Base-by-base conservation (phyloP, 768 basidiomycete genomes). In the Daedaleopsis nitida region DNA sequence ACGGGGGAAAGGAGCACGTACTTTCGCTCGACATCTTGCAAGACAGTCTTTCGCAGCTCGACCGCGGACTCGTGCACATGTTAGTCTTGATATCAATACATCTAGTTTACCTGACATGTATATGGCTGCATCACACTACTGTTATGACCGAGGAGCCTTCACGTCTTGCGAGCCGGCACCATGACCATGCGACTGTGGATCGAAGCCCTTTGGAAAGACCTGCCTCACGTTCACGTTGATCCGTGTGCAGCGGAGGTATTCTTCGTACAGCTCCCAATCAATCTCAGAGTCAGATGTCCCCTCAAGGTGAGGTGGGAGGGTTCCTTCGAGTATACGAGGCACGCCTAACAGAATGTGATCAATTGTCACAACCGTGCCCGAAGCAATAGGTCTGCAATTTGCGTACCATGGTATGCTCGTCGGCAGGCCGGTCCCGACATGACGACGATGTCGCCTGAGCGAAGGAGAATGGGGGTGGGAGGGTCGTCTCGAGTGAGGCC, bases 191-290 rank as follows among this genome's bases (percentile, higher is more conserved):
- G 27, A 32, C 27, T 7, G 27, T 32, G 80, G 76, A 57, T 75
- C 70, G 55, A 91, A 92, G 3, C 83, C 87, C 68, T 83, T 88
- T 1, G 90, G 89, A 70, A 92, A 92, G 7, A 92, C 91, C 71
- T 97, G 94, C 56, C 96, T 80, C 9, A 94, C 92, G 67, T 98
- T 98, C 58, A 98, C 80, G 70, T 98, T 98, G 69, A 98, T 90
- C 59, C 96, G 80, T 1, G 88, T 82, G 3, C 81, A 81, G 48
- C 69, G 74, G 72, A 94, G 75, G 72, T 92, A 94, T 32, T 81
- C 77, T 58, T 77, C 81, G 67, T 86, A 92, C 7, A 80, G 78
- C 19, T 67, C 65, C 91, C 91, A 95, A 24, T 81, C 82, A 5
- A 65, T 67, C 16, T 70, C 70, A 9, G 68, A 66, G 38, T 58